Evolutionary conservation across 768 basidiomycete genomes (phyloP).

Genomic region (Xerocomus spinulosus): DNA sequence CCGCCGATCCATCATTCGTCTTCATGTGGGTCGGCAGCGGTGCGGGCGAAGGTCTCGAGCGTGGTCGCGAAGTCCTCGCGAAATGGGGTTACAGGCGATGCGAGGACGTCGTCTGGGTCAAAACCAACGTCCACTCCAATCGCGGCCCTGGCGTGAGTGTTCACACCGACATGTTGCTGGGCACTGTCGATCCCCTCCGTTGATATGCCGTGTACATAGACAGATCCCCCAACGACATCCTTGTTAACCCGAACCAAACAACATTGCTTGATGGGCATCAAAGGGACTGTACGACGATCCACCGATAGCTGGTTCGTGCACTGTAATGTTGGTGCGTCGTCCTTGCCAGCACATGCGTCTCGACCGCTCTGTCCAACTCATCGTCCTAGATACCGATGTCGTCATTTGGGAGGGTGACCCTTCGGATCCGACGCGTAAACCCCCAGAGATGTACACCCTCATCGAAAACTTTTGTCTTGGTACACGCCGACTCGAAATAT

Average conservation of each 20-base stretch:
- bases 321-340: constrained; percentile 83
- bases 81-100: constrained; percentile 94
- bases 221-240: constrained; percentile 81
- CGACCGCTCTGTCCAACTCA: background rate
- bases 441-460: constrained; percentile 92
- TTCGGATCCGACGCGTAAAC: constrained; percentile 77
- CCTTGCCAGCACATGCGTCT: background rate
- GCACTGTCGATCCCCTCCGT: background rate
- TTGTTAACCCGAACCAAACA: constrained; percentile 89
- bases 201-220: constrained; percentile 38
- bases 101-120: constrained; percentile 99
- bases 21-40: constrained; percentile 96
- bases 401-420: constrained; percentile 95
- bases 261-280: constrained; percentile 95
- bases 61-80: constrained; percentile 83
- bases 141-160: constrained; percentile 67
- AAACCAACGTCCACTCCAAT: constrained; percentile 75
- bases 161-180: background rate
- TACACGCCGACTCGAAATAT: constrained; percentile 84
- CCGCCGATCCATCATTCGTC: constrained; percentile 89
- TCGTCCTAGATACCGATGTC: constrained; percentile 81
- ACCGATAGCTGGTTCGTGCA: constrained; percentile 97
- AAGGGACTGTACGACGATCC: constrained; percentile 91
- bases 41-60: constrained; percentile 84
- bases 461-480: constrained; percentile 99